Percentiles rank a stretch among this genome's conserved stretches.
Conservation (phyloP, 768 basidiomycete species). For the Sporobolomyces roseus region DNA sequence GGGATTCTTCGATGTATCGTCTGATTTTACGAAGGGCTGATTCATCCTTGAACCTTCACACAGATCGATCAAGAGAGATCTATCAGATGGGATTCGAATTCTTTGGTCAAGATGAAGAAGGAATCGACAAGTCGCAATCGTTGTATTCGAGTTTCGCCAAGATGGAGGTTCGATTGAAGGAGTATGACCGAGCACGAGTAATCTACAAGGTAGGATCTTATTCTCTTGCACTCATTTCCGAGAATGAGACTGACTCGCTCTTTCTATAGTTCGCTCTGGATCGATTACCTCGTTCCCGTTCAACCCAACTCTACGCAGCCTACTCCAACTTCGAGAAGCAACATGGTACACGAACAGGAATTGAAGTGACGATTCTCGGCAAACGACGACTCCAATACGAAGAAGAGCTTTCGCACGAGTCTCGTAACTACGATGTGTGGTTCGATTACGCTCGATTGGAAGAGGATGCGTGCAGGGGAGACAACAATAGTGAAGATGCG, state of each 20-base stretch:
- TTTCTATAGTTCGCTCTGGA: constrained; percentile 78
- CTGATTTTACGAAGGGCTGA: too few relatives aligned
- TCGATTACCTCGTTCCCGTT: constrained; percentile 87
- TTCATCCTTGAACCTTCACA: too few relatives aligned
- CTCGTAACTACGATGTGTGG: constrained; percentile 95
- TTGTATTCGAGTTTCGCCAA: constrained; percentile 90
- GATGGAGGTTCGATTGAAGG: constrained; percentile 95
- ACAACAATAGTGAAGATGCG: constrained; percentile 66
- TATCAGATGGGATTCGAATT: constrained; percentile 88
- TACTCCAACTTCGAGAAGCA: constrained; percentile 99
- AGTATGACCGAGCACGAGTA: constrained; percentile 91
- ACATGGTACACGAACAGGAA: constrained; percentile 77
- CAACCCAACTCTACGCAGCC: constrained; percentile 75
- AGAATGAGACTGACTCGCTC: not conserved
- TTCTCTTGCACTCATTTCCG: not conserved
- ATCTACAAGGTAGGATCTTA: constrained; percentile 76
- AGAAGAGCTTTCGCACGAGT: constrained; percentile 85
- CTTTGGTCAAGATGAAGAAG: constrained; percentile 56
- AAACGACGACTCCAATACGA: constrained; percentile 99
- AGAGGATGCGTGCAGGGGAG: constrained; percentile 74
- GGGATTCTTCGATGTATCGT: too few relatives aligned
- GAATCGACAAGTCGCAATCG: constrained; percentile 79
- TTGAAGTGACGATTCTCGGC: constrained; percentile 90
- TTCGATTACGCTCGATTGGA: constrained; percentile 93
- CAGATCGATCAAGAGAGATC: constrained; percentile 73